Base-by-base conservation (phyloP, 805 yeast species). In the Myxozyma geophila region DNA sequence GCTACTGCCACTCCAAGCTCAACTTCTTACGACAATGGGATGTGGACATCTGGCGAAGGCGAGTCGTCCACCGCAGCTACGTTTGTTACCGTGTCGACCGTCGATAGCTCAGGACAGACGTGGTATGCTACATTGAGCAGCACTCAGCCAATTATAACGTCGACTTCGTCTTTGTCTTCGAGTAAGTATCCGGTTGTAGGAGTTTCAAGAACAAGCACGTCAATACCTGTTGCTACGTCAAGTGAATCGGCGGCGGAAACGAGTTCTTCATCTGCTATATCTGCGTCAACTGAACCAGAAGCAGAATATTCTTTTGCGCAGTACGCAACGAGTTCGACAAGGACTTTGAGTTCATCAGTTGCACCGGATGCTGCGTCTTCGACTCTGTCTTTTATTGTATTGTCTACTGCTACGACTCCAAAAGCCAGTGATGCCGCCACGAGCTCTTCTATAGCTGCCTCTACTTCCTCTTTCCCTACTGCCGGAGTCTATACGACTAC, bases 21-120 rank as follows among this genome's bases (percentile, higher is more conserved):
- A 9, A 7, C 36, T 7, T 23, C 50, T 2, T 23, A 19, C 10
- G 55, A 54, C 37, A 48, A 60, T 40, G 61, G 61, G 15, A 40
- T 58, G 50, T 58, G 61, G 61, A 17, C 23, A 7, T 43, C 61
- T n/a, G 46, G 23, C 4, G 48, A 35, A 33, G 43, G 43, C 2
- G 48, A 36, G n/a, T 19, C 53, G n/a, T 17, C 52, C 8, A 44
- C 52, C 12, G 21, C 59, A 2, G 39, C 41, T 2, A 37, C 54
- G 36, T 15, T 44, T 4, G 19, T 48, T 4, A 41, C 54, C 4
- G 59, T 56, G 7, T 56, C 59, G 8, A 39, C 59, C 6, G 39
- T 44, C 12, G 54, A 48, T 21, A 56, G 23, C 21, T 17, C 17
- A n/a, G 52, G 47, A 3, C 48, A 56, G 41, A 56, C 59, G 15